Evolutionary conservation across 192 early-diverging fungal genomes (phyloP).

Genomic region (Haplosporangium gracile): DNA sequence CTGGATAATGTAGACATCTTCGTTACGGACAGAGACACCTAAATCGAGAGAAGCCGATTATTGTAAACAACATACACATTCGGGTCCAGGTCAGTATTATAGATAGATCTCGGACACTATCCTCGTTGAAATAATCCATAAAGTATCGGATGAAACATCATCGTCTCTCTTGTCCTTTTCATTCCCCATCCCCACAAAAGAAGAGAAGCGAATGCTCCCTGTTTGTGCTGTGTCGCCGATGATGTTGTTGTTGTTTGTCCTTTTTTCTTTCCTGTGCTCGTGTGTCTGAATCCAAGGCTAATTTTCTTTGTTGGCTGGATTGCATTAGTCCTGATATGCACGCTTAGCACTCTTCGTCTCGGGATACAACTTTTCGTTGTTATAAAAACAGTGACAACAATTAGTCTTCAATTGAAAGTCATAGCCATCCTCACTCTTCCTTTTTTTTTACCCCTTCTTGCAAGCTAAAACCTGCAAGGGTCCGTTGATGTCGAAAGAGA

Average conservation of each 20-base stretch:
- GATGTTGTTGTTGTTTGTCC: neutral
- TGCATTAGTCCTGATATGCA: neutral
- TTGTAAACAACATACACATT: neutral
- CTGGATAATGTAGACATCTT: slow-evolving; percentile 98
- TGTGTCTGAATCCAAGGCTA: neutral
- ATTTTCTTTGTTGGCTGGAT: neutral
- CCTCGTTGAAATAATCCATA: neutral
- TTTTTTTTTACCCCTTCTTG: neutral
- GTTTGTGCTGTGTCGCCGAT: neutral
- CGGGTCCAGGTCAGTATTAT: too few relatives aligned
- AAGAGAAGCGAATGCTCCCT: neutral
- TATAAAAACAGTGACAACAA: neutral
- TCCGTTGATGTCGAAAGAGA: neutral
- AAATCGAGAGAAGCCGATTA: slow-evolving; percentile 26
- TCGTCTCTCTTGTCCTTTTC: neutral
- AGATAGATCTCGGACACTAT: too few relatives aligned
- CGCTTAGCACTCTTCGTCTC: neutral
- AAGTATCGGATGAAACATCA: neutral
- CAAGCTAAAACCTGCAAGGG: neutral
- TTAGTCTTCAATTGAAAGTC: neutral
- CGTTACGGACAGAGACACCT: slow-evolving; percentile 94
- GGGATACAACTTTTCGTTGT: neutral
- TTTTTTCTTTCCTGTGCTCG: neutral
- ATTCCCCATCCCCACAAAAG: neutral
- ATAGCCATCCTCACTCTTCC: neutral